Evolutionary conservation across 805 yeast species (phyloP), one percentile per base, ranked within the genome.

Genomic region (Metschnikowia baotianmanensis): DNA sequence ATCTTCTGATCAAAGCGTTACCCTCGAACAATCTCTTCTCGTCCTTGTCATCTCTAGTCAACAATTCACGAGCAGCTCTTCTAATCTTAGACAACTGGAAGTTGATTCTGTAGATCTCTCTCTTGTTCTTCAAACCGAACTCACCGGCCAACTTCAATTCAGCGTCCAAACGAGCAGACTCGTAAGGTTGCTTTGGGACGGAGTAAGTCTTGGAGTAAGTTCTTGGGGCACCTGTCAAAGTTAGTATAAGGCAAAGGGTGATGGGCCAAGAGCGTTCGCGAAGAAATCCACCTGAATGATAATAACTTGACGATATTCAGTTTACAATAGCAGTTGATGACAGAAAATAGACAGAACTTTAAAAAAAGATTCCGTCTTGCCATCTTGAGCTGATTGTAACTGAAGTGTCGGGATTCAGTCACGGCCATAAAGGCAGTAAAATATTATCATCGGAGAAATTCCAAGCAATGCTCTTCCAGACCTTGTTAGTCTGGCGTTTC

Each of bases 1-100:
- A 84, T 83, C 98, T 89, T 84, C 99, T 90, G 78, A 93, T 93
- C 73, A 93, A 88, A 71, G 99, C 99, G 73, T 93, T 93, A 86
- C 99, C 99, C 80, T 93, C 99, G 82, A 93, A 93, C 69, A 93
- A 85, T 82, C 99, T 89, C 88, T 90, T 93, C 84, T 96, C 97
- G 78, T 93, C 99, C 84, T 93, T 93, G 82, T 93, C 99, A 69
- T 93, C 99, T 82, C 96, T 89, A 82, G 99, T 93, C 77, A 93
- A 84, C 67, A 93, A 81, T 70, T 93, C 98, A 86, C 99, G 96
- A 71, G 99, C 99, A 74, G 99, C 99, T 82, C 99, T 89, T 82
- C 99, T 90, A 72, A 93, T 91, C 84, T 93, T 93, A 56, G 99
- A 93, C 69, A 93, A 86, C 80, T 93, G 98, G 83, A 86, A 87